phyloP scores from a whole-genome alignment of 306 rosid species.

The Corylus avellana region DNA sequence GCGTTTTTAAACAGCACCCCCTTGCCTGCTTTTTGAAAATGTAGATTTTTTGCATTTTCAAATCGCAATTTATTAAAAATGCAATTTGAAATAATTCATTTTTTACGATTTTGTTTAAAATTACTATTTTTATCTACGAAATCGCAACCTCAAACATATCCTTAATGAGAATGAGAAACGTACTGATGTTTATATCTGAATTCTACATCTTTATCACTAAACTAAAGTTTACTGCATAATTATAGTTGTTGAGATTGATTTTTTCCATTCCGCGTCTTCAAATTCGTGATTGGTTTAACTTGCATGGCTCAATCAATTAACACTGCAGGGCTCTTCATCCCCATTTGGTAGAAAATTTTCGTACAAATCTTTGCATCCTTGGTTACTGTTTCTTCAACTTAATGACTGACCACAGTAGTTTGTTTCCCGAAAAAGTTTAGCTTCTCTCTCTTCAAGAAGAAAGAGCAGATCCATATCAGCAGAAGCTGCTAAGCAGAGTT shows the following conservation, averaged over 20 bases:
- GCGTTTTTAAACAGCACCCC: too few relatives aligned
- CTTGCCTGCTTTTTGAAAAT: too few relatives aligned
- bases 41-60: too few relatives aligned
- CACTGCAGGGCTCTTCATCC: slow-evolving; percentile 62
- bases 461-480: slow-evolving; percentile 47
- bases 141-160: too few relatives aligned
- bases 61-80: too few relatives aligned
- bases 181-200: not conserved
- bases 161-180: not conserved
- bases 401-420: slow-evolving; percentile 38
- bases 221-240: not conserved
- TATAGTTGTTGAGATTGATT: not conserved
- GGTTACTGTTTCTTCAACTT: slow-evolving; percentile 51
- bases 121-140: too few relatives aligned
- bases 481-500: slow-evolving; percentile 59
- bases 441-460: slow-evolving; percentile 36
- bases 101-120: too few relatives aligned
- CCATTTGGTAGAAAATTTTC: slow-evolving; percentile 36
- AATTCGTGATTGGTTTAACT: not conserved
- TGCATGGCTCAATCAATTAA: slow-evolving; percentile 13
- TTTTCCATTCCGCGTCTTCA: not conserved
- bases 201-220: not conserved
- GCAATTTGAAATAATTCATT: too few relatives aligned
- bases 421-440: slow-evolving; percentile 34
- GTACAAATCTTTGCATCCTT: slow-evolving; percentile 35